Evolutionary conservation across 1,284 basidiomycete species (phyloP).

Genomic region (Anthracocystis panici-leucophaei): DNA sequence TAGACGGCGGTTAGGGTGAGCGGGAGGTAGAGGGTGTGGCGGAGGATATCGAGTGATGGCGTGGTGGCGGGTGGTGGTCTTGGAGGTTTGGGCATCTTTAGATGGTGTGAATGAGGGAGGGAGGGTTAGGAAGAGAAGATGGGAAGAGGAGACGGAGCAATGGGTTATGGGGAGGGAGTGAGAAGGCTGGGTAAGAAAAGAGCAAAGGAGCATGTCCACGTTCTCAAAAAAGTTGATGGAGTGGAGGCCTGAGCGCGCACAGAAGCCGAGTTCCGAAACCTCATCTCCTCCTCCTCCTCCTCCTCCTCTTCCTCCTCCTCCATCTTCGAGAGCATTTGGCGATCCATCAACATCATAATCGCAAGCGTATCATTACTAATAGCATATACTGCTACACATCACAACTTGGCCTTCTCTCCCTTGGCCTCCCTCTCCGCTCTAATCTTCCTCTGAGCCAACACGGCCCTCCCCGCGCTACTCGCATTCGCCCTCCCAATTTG

Average conservation of each 20-base stretch:
- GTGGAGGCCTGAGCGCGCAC: conserved; percentile 22
- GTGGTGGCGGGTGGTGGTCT: background rate
- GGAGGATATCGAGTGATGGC: conserved; percentile 10
- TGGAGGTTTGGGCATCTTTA: conserved; percentile 1
- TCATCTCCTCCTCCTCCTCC: too few species aligned
- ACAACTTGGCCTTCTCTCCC: conserved; percentile 20
- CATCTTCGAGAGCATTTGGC: too few species aligned
- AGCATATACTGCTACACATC: background rate
- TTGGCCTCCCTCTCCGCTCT: conserved; percentile 28
- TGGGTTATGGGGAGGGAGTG: too few species aligned
- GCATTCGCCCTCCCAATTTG: conserved; percentile 45
- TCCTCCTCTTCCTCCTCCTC: background rate
- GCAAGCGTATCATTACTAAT: background rate
- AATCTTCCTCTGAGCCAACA: conserved; percentile 46
- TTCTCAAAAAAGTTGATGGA: conserved; percentile 1
- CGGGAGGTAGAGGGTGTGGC: conserved; percentile 17
- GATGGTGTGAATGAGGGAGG: background rate
- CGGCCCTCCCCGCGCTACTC: conserved; percentile 51
- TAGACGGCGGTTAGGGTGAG: conserved; percentile 29
- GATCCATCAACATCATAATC: background rate
- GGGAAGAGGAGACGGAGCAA: background rate
- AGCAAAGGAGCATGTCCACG: conserved; percentile 16
- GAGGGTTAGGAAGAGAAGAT: background rate
- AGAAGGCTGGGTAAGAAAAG: too few species aligned
- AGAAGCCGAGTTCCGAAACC: conserved; percentile 9